Evolutionary conservation across 2,329 filamentous ascomycete genomes (phyloP).

Genomic region (Delphinella strobiligena): DNA sequence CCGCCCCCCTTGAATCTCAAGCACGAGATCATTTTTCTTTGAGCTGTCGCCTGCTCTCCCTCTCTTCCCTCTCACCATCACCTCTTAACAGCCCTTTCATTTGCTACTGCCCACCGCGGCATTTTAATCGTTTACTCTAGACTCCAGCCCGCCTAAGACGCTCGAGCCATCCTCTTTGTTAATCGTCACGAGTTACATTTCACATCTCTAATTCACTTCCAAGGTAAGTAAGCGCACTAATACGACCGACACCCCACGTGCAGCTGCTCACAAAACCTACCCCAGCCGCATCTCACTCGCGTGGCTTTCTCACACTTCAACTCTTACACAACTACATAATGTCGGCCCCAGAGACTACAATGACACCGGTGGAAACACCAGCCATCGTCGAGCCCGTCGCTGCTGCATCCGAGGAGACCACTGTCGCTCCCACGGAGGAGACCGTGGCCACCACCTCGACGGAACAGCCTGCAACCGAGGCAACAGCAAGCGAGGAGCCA

Average conservation of each 20-base stretch:
- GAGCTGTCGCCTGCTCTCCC: neutral
- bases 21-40: neutral
- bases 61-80: neutral
- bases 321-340: constrained; percentile 9
- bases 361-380: neutral
- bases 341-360: constrained; percentile 14
- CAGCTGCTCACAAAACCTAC: neutral
- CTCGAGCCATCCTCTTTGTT: neutral
- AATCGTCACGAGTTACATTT: neutral
- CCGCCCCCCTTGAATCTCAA: neutral
- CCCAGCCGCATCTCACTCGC: neutral
- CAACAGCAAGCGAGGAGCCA: constrained; percentile 27
- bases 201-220: neutral
- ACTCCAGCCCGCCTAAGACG: neutral
- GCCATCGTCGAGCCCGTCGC: constrained; percentile 7
- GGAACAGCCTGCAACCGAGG: constrained; percentile 16
- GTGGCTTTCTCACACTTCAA: neutral
- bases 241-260: neutral
- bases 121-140: neutral
- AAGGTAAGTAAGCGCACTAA: neutral
- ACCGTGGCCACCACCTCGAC: constrained; percentile 13
- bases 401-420: constrained; percentile 3
- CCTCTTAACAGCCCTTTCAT: neutral
- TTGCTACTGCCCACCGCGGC: neutral
- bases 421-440: constrained; percentile 6